Evolutionary conservation across 768 basidiomycete species (phyloP).

Genomic region (Termitomyces sp.): DNA sequence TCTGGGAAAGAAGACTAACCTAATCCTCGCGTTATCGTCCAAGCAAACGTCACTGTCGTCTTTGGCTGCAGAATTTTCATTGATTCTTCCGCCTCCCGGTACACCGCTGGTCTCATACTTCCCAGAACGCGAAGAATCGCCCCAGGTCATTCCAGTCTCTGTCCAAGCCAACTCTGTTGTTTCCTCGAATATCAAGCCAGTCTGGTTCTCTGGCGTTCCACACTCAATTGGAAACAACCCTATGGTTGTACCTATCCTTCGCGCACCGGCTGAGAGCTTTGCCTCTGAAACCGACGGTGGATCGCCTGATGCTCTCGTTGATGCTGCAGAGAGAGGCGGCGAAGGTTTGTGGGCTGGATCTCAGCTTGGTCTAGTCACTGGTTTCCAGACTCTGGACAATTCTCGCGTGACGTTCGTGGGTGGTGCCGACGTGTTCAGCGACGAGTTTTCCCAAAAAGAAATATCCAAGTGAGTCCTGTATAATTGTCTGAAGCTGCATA

Average conservation of each 20-base stretch:
- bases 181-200: slow-evolving; percentile 41
- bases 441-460: slow-evolving; percentile 63
- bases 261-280: slow-evolving; percentile 71
- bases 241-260: slow-evolving; percentile 74
- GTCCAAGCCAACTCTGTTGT: slow-evolving; percentile 41
- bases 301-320: slow-evolving; percentile 56
- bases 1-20: slow-evolving; percentile 66
- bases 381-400: slow-evolving; percentile 80
- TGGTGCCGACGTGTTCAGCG: slow-evolving; percentile 72
- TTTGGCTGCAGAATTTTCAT: slow-evolving; percentile 86
- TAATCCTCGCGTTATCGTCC: slow-evolving; percentile 77
- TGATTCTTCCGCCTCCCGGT: slow-evolving; percentile 81
- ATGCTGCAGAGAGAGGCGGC: slow-evolving; percentile 68
- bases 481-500: background rate
- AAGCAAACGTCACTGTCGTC: slow-evolving; percentile 69
- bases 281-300: slow-evolving; percentile 66
- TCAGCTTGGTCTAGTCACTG: slow-evolving; percentile 71
- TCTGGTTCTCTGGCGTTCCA: slow-evolving; percentile 75
- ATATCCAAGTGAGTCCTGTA: slow-evolving; percentile 45
- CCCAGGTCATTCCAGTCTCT: slow-evolving; percentile 60
- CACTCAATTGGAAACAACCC: slow-evolving; percentile 69
- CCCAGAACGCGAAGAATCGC: slow-evolving; percentile 60
- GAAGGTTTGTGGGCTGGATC: slow-evolving; percentile 83
- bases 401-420: slow-evolving; percentile 80
- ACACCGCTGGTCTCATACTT: slow-evolving; percentile 85